Evolutionary conservation across 2,329 filamentous ascomycete species (phyloP), one percentile per base, ranked within the genome.

Genomic region (Penicillium sp.): DNA sequence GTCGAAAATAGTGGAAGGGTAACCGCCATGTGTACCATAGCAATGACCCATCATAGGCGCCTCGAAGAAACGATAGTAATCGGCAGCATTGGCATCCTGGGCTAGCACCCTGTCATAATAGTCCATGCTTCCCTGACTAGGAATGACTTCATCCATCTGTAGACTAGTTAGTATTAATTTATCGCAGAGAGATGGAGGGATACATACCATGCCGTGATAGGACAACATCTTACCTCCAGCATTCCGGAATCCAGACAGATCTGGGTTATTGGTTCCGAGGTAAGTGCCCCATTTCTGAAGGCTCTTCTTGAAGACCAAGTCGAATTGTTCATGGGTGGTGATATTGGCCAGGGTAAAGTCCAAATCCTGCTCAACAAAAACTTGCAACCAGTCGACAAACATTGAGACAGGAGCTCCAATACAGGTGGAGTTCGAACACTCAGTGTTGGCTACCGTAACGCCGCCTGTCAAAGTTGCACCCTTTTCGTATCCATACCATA

Each of bases 151-250:
- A 18, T 46, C 44, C 44, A 46, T 34, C 44, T 46, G 27, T 5
- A 32, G 18, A 10, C 16, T 34, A 45, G 18, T 45, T 14, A 45
- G 43, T 21, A 18, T 44, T 27, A 5, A 27, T 6, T 6, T 8
- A 27, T 27, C 8, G 24, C 24, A 27, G 8, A 27, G 1, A 27
- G 4, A 27, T 27, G 24, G 24, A 27, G 24, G 4, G 8, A 27
- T 5, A 59, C 55, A n/a, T 71, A 68, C 67, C 4, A 74, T 48
- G 2, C 75, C 76, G 47, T 77, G 75, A 66, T 70, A 78, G 1
- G 67, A 72, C n/a, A 78, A 67, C 58, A 79, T 67, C 53, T 78
- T 79, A 3, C 68, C 73, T 0, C 72, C 73, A 4, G 53, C 52
- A 0, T 55, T 47, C 16, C 63, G 62, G 62, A 78, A 78, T 0